phyloP scores from a whole-genome alignment of 2,329 filamentous ascomycete species.

The Penicillium palitans region DNA sequence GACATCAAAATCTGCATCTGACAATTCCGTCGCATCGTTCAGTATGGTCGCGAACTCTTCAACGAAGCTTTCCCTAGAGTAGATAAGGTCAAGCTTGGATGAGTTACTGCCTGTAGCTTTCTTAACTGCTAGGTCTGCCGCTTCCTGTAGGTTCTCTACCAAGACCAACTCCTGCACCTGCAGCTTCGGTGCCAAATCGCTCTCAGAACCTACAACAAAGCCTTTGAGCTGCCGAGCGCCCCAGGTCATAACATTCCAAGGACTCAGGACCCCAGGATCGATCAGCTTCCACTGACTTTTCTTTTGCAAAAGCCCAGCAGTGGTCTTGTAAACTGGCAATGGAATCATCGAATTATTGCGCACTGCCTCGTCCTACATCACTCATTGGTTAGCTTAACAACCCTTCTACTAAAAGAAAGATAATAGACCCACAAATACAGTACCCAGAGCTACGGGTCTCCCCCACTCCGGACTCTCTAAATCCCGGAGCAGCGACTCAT shows the following conservation, averaged over 20 bases:
- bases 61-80: conserved; percentile 65
- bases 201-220: conserved; percentile 50
- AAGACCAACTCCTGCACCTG: conserved; percentile 48
- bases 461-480: conserved; percentile 78
- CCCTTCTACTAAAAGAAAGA: background rate
- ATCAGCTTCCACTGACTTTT: conserved; percentile 62
- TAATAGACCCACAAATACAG: conserved; percentile 60
- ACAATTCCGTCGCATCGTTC: conserved; percentile 52
- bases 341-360: conserved; percentile 68
- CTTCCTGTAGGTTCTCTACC: conserved; percentile 58
- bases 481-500: conserved; percentile 66
- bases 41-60: conserved; percentile 58
- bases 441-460: conserved; percentile 74
- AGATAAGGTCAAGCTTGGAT: conserved; percentile 64
- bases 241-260: conserved; percentile 74
- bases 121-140: conserved; percentile 56
- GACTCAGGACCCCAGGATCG: conserved; percentile 50
- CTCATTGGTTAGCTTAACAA: background rate
- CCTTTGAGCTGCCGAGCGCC: conserved; percentile 67
- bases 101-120: conserved; percentile 47
- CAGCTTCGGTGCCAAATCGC: conserved; percentile 35
- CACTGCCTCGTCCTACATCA: conserved; percentile 64
- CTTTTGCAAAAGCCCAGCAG: conserved; percentile 70
- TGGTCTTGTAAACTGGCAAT: conserved; percentile 65
- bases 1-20: conserved; percentile 66